Percentiles rank a stretch among this genome's conserved stretches.
Conservation (phyloP, 2,329 filamentous ascomycete genomes). For the Colletotrichum endophyticum region DNA sequence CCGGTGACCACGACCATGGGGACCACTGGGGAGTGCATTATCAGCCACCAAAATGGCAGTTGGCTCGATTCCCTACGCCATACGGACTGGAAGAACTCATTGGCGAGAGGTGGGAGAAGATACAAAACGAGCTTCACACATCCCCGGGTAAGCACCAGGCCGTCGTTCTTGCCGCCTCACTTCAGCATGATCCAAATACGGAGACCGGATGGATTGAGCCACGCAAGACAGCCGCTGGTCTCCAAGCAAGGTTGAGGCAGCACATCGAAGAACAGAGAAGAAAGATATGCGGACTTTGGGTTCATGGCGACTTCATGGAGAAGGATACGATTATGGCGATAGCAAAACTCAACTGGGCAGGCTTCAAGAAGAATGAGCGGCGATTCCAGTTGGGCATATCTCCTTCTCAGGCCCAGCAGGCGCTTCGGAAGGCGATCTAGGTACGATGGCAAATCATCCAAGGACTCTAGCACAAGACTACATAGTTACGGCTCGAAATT, state of each 20-base stretch:
- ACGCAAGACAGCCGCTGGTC: neutral
- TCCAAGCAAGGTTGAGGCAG: neutral
- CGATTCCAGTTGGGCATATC: neutral
- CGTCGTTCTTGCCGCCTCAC: neutral
- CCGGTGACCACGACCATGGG: neutral
- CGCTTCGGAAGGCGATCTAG: neutral
- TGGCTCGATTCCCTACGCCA: neutral
- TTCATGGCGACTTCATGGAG: neutral
- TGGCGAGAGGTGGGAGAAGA: neutral
- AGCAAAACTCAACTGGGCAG: neutral
- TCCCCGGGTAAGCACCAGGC: neutral
- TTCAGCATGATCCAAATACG: neutral
- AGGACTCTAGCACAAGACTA: neutral
- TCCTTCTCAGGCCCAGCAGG: neutral
- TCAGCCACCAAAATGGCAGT: neutral
- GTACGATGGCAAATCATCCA: rapidly evolving
- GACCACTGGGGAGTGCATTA: neutral
- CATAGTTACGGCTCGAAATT: neutral
- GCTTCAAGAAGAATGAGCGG: neutral
- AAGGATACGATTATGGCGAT: neutral
- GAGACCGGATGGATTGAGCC: neutral
- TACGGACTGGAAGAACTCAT: neutral
- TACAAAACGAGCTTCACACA: neutral
- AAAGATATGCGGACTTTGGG: neutral
- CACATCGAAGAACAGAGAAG: neutral